These are phyloP conservation scores for Rubroshorea leprosula DNA, from an alignment of 345 rosid genomes.

Conservation along the genomic window DNA sequence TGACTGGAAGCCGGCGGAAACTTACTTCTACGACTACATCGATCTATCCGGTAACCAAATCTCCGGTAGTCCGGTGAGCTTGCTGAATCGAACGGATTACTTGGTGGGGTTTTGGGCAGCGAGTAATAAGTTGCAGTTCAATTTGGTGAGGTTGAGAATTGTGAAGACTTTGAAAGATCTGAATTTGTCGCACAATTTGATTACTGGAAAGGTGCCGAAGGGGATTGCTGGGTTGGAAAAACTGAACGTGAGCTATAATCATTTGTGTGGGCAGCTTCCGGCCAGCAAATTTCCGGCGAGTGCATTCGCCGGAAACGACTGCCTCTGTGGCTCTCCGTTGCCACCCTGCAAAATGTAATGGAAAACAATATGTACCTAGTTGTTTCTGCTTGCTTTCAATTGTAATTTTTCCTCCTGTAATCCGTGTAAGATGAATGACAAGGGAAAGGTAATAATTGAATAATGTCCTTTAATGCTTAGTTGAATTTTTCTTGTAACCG, in stretches of 20 bases:
- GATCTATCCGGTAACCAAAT: conserved; percentile 63
- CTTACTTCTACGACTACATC: conserved; percentile 66
- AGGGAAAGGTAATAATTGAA: too few species aligned
- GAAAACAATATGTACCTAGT: too few species aligned
- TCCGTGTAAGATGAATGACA: too few species aligned
- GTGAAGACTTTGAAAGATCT: conserved; percentile 37
- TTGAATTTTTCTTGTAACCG: too few species aligned
- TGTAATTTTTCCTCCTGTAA: too few species aligned
- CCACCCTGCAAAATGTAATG: conserved; percentile 37
- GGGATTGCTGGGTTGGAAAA: conserved; percentile 35
- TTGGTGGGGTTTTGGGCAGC: conserved; percentile 49
- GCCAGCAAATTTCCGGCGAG: conserved; percentile 44
- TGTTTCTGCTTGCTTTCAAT: too few species aligned
- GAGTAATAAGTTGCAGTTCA: conserved; percentile 46
- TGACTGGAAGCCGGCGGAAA: conserved; percentile 55
- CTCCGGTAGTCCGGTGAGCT: conserved; percentile 42
- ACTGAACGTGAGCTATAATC: conserved; percentile 52
- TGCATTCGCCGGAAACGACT: conserved; percentile 41
- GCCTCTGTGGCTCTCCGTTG: conserved; percentile 57
- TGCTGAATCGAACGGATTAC: conserved; percentile 54
- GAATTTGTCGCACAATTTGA: conserved; percentile 54
- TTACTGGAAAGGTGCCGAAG: conserved; percentile 50
- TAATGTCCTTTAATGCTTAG: too few species aligned
- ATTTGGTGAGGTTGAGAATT: conserved; percentile 39
- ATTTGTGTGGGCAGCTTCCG: conserved; percentile 69